A percentile compares a stretch with the other conserved stretches of the same genome.
phyloP scores from a whole-genome alignment of 2,329 filamentous ascomycete genomes.

The Thelonectria blattea region DNA sequence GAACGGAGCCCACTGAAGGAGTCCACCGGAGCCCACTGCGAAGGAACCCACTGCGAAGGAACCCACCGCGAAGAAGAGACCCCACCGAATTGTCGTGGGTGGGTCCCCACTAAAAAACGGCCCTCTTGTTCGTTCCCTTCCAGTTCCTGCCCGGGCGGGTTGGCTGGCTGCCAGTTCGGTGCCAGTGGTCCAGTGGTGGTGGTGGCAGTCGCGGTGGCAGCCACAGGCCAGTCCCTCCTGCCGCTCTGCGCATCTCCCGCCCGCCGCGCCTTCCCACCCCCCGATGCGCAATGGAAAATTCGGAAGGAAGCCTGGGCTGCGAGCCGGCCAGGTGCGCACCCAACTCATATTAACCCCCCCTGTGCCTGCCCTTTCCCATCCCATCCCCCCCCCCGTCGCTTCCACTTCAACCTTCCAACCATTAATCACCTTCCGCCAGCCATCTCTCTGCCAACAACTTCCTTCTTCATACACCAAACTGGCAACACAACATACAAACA shows the following conservation, averaged over 20 bases:
- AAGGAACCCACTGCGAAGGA: no score
- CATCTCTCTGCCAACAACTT: background rate
- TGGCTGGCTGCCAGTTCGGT: no score
- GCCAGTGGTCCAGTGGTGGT: no score
- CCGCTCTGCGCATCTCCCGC: constrained; percentile 15
- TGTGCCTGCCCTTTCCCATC: constrained; percentile 28
- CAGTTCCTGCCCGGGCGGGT: background rate
- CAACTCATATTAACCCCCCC: constrained; percentile 34
- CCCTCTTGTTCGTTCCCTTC: constrained; percentile 3
- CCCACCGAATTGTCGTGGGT: constrained; percentile 3
- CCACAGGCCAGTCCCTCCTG: background rate
- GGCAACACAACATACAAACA: background rate
- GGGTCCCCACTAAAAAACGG: constrained; percentile 16
- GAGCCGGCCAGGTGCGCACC: no score
- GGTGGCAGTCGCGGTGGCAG: background rate
- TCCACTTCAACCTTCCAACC: constrained; percentile 32
- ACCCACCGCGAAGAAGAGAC: no score
- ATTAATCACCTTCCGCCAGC: constrained; percentile 5
- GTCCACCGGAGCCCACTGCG: no score
- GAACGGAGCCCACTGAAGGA: no score
- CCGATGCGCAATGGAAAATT: no score
- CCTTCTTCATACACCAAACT: background rate
- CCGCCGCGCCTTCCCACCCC: background rate
- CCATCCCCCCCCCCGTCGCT: constrained; percentile 31
- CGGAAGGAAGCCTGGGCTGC: no score